These are phyloP conservation scores for Aspergillus niger DNA, from an alignment of 2,329 filamentous ascomycete species.

Conservation along the genomic window DNA sequence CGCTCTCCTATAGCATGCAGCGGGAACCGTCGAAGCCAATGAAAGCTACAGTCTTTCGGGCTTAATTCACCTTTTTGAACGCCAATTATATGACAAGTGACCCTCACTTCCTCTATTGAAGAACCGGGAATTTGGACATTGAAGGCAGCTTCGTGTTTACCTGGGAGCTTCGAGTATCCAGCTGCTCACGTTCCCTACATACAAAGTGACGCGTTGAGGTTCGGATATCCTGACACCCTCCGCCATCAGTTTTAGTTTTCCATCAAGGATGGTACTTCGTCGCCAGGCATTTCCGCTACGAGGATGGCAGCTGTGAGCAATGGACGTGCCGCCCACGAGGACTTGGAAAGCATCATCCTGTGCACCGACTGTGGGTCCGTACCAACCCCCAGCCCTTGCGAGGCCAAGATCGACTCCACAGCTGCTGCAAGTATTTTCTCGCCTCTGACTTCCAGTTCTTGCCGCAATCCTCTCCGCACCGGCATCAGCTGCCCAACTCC, in stretches of 20 bases:
- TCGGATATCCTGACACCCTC: not conserved
- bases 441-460: not conserved
- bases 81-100: not conserved
- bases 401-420: conserved; percentile 6
- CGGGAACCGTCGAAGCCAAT: too few species aligned
- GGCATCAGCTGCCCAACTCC: not conserved
- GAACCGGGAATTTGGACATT: not conserved
- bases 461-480: not conserved
- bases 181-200: not conserved
- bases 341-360: not conserved
- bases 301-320: too few species aligned
- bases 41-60: too few species aligned
- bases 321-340: not conserved
- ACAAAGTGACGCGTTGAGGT: too few species aligned
- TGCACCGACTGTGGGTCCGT: not conserved
- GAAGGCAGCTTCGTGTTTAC: not conserved
- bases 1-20: too few species aligned
- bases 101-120: not conserved
- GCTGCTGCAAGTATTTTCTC: conserved; percentile 7
- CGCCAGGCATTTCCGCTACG: too few species aligned
- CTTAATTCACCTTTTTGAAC: too few species aligned
- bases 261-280: too few species aligned
- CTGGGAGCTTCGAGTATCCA: not conserved
- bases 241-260: not conserved
- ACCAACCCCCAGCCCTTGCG: conserved; percentile 11